Conservation (phyloP, 179 eudicot species). For the Silene vulgaris region DNA sequence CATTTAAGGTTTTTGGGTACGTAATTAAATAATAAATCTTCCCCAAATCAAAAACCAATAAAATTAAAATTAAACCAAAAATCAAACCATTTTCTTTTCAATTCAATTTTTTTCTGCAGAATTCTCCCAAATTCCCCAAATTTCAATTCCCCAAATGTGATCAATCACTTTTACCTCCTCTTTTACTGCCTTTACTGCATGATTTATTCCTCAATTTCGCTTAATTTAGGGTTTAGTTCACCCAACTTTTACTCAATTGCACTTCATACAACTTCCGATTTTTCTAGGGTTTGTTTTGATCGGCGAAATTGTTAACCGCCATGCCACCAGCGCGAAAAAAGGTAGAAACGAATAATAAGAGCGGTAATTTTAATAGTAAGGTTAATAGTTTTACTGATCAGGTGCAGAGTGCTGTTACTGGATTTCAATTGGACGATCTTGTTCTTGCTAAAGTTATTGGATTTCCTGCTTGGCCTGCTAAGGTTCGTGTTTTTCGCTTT, state of each 20-base stretch:
- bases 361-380: background rate
- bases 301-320: background rate
- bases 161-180: background rate
- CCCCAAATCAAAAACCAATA: background rate
- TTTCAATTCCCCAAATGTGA: background rate
- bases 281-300: background rate
- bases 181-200: background rate
- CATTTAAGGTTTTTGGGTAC: background rate
- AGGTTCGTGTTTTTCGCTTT: slow-evolving; percentile 37
- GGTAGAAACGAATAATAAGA: background rate
- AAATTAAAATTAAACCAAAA: background rate
- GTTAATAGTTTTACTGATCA: slow-evolving; percentile 31
- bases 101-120: background rate
- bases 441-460: slow-evolving; percentile 97
- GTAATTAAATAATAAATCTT: too few relatives aligned
- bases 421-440: slow-evolving; percentile 80
- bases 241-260: background rate
- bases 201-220: background rate
- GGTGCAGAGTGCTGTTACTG: slow-evolving; percentile 27
- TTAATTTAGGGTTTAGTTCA: background rate
- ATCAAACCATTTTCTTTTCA: background rate
- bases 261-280: background rate
- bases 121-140: background rate
- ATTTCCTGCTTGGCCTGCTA: slow-evolving; percentile 92
- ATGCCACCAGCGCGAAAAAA: slow-evolving; percentile 12